Percentiles rank a stretch among this genome's conserved stretches.
Evolutionary conservation across 257 asterid genomes (phyloP).

Genomic region (Solanum appendiculatum): DNA sequence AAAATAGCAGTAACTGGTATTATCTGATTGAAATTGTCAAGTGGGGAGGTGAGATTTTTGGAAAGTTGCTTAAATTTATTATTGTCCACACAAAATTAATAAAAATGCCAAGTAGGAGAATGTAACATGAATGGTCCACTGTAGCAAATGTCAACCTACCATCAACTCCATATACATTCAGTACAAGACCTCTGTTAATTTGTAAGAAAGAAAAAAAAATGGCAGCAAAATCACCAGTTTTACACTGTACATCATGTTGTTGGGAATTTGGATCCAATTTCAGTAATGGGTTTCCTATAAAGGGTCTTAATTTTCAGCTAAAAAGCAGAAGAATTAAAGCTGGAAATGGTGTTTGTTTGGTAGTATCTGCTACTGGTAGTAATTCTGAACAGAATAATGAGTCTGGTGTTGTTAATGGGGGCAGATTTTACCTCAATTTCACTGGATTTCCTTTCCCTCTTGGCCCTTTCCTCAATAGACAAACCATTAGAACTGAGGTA

Average conservation of each 20-base stretch:
- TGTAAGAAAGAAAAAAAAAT: constrained; percentile 12
- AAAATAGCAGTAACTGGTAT: too few relatives aligned
- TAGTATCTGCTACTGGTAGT: constrained; percentile 27
- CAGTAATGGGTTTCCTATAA: constrained; percentile 29
- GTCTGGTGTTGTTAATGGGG: constrained; percentile 23
- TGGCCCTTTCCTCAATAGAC: constrained; percentile 92
- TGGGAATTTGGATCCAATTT: constrained; percentile 32
- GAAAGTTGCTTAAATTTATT: too few relatives aligned
- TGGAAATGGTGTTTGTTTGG: constrained; percentile 20
- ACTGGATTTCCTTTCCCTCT: constrained; percentile 97
- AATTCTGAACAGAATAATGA: constrained; percentile 12
- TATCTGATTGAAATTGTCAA: background rate
- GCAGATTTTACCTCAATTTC: constrained; percentile 75
- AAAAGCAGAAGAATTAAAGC: constrained; percentile 37
- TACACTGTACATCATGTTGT: constrained; percentile 12
- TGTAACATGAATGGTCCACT: constrained; percentile 20
- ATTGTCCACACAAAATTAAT: constrained; percentile 19
- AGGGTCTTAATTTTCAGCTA: constrained; percentile 25
- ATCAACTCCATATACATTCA: background rate
- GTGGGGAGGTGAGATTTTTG: background rate
- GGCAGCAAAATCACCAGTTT: constrained; percentile 28
- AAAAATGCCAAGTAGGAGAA: constrained; percentile 13
- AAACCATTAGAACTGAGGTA: constrained; percentile 75
- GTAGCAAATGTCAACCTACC: constrained; percentile 16
- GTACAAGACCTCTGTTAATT: background rate